Evolutionary conservation across 257 asterid genomes (phyloP).

Genomic region (Vinca minor): DNA sequence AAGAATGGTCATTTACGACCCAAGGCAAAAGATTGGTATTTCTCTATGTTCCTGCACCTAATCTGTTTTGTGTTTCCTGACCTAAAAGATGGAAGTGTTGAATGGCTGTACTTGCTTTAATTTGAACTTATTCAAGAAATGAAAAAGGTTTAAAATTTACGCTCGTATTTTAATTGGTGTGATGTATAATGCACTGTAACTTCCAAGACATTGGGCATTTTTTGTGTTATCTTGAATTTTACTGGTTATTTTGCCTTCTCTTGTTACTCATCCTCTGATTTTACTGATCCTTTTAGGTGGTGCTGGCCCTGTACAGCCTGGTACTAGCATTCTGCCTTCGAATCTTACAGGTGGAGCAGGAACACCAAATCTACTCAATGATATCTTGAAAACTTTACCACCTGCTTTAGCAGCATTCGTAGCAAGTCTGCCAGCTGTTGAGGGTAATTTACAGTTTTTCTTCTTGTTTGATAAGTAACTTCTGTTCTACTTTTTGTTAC

Average conservation of each 20-base stretch:
- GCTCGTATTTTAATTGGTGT: background rate
- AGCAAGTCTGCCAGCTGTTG: constrained; percentile 66
- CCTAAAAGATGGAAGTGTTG: background rate
- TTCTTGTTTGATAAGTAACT: background rate
- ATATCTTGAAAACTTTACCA: constrained; percentile 50
- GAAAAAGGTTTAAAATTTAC: background rate
- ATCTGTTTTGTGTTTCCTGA: background rate
- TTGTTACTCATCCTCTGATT: background rate
- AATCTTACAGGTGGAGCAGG: constrained; percentile 38
- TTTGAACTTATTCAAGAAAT: background rate
- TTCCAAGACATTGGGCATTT: background rate
- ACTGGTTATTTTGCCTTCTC: background rate
- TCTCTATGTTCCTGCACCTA: too few species aligned
- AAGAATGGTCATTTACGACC: constrained; percentile 57
- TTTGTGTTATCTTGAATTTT: background rate
- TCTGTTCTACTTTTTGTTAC: constrained; percentile 3
- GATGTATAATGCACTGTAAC: background rate
- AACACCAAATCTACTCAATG: constrained; percentile 34
- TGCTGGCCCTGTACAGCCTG: constrained; percentile 32
- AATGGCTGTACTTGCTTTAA: background rate
- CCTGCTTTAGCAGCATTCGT: constrained; percentile 64
- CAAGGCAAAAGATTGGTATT: constrained; percentile 66
- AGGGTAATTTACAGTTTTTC: constrained; percentile 39
- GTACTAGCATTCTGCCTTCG: constrained; percentile 36
- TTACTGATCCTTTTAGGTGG: constrained; percentile 29